Conservation (phyloP, 2,329 filamentous ascomycete species). For the Alternaria novae-zelandiae region DNA sequence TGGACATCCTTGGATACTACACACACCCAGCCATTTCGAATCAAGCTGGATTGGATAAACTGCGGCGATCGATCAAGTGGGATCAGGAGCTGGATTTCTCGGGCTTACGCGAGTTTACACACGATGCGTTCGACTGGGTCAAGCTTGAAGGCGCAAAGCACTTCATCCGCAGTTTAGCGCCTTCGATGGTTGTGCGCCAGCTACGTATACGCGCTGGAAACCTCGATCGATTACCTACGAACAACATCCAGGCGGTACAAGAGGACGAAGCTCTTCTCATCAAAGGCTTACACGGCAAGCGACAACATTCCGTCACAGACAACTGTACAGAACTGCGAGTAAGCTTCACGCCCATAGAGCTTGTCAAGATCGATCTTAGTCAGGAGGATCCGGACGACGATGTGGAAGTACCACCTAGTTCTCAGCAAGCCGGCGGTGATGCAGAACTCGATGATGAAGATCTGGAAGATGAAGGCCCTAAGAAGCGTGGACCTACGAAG, state of each 20-base stretch:
- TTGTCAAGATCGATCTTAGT: constrained; percentile 79
- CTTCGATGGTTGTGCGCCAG: constrained; percentile 72
- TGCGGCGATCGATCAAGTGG: constrained; percentile 65
- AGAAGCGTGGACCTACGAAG: constrained; percentile 51
- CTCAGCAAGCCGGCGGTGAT: constrained; percentile 25
- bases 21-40: constrained; percentile 83
- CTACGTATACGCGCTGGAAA: constrained; percentile 50
- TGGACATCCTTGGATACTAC: constrained; percentile 83
- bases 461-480: constrained; percentile 49
- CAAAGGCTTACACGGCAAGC: constrained; percentile 69
- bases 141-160: constrained; percentile 80
- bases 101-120: constrained; percentile 74
- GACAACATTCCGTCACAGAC: constrained; percentile 77
- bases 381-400: constrained; percentile 77
- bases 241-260: constrained; percentile 49
- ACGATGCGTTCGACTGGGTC: constrained; percentile 86
- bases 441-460: constrained; percentile 45
- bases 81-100: constrained; percentile 68
- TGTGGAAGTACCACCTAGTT: constrained; percentile 41
- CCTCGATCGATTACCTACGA: constrained; percentile 21
- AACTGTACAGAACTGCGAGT: constrained; percentile 78
- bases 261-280: constrained; percentile 63
- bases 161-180: constrained; percentile 80
- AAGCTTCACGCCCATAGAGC: constrained; percentile 74
- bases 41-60: constrained; percentile 59